Conservation (phyloP, 768 basidiomycete genomes). For the Suillus plorans region DNA sequence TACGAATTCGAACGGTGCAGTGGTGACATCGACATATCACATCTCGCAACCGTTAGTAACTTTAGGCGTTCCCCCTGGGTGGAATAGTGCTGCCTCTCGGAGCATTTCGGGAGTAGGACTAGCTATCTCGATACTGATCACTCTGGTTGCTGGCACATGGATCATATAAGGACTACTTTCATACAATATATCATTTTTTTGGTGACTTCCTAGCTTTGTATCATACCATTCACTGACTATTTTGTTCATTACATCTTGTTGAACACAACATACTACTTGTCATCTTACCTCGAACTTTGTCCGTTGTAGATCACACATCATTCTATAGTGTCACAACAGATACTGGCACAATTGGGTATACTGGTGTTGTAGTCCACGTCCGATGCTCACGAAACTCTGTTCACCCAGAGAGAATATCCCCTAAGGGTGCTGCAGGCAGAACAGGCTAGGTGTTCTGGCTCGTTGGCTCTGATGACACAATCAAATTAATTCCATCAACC, state of each 20-base stretch:
- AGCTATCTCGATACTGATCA: slow-evolving; percentile 12
- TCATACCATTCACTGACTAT: neutral
- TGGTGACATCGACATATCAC: slow-evolving; percentile 55
- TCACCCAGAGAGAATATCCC: slow-evolving; percentile 35
- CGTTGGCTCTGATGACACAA: slow-evolving; percentile 43
- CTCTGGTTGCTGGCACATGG: slow-evolving; percentile 14
- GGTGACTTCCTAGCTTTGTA: neutral
- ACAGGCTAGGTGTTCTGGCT: slow-evolving; percentile 55
- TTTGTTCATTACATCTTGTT: slow-evolving; percentile 1
- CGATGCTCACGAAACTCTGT: neutral
- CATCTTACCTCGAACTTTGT: neutral
- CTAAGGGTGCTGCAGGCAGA: slow-evolving; percentile 58
- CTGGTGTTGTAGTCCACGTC: neutral
- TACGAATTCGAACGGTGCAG: slow-evolving; percentile 54
- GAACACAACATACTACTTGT: slow-evolving; percentile 3
- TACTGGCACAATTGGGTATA: neutral
- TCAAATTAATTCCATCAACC: slow-evolving; percentile 9
- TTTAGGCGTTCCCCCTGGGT: slow-evolving; percentile 67
- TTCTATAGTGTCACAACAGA: neutral
- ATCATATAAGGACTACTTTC: slow-evolving; percentile 14
- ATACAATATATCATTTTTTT: neutral
- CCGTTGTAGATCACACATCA: neutral
- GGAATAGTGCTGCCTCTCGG: slow-evolving; percentile 29
- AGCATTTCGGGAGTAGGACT: slow-evolving; percentile 14
- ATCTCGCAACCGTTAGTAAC: slow-evolving; percentile 44